Percentiles rank a stretch among this genome's conserved stretches.
phyloP scores from a whole-genome alignment of 2,329 filamentous ascomycete species.

The Trichoderma afroharzianum region DNA sequence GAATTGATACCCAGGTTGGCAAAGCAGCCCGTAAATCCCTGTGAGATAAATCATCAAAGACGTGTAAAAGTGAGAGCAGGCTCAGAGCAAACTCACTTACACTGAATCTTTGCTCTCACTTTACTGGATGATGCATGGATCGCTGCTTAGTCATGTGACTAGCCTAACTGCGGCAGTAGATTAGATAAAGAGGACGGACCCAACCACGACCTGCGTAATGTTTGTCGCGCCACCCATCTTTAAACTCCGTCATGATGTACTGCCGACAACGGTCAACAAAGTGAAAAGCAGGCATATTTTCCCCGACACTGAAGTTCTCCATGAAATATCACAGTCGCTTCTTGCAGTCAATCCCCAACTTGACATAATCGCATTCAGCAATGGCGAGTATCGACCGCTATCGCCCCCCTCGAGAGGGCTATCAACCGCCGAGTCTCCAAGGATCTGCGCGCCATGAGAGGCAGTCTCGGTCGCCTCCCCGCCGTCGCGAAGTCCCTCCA shows the following conservation, averaged over 20 bases:
- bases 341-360: slow-evolving; percentile 23
- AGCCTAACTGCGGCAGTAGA: slow-evolving; percentile 6
- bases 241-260: slow-evolving; percentile 1
- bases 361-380: slow-evolving; percentile 25
- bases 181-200: slow-evolving; percentile 24
- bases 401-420: slow-evolving; percentile 53
- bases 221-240: slow-evolving; percentile 4
- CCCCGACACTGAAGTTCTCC: slow-evolving; percentile 17
- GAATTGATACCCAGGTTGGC: slow-evolving; percentile 4
- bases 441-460: slow-evolving; percentile 39
- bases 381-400: slow-evolving; percentile 62
- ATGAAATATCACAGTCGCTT: slow-evolving; percentile 25
- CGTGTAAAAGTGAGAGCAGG: background rate
- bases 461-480: slow-evolving; percentile 49
- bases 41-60: background rate
- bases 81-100: background rate
- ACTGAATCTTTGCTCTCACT: background rate
- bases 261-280: background rate
- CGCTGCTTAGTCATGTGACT: slow-evolving; percentile 20
- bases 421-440: slow-evolving; percentile 50
- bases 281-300: background rate
- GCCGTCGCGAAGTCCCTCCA: slow-evolving; percentile 55
- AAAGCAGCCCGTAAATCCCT: background rate
- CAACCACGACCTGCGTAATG: background rate
- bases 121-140: background rate